These are phyloP conservation scores for Crithidia bombi DNA, from an alignment of 208 protist species.

Conservation along the genomic window DNA sequence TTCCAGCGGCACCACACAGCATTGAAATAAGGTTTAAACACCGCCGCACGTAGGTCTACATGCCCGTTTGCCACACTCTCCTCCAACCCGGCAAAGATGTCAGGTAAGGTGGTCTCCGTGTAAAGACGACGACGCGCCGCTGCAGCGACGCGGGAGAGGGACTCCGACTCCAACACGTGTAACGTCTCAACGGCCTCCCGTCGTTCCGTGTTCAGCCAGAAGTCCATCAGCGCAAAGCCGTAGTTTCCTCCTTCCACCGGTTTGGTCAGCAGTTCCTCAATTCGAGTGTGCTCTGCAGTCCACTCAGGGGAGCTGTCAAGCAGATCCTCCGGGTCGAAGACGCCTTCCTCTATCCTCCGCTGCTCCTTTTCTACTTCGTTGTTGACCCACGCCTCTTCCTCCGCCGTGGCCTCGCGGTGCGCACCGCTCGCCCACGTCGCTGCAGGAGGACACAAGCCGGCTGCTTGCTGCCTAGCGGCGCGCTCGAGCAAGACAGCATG, in stretches of 20 bases:
- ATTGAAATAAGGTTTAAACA: slow-evolving; percentile 69
- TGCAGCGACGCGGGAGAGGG: slow-evolving; percentile 52
- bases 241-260: slow-evolving; percentile 37
- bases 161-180: slow-evolving; percentile 69
- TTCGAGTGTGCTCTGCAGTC: slow-evolving; percentile 62
- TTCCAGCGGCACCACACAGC: slow-evolving; percentile 74
- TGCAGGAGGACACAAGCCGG: slow-evolving; percentile 33
- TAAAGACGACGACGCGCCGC: slow-evolving; percentile 65
- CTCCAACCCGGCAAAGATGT: slow-evolving; percentile 50
- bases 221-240: slow-evolving; percentile 65
- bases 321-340: slow-evolving; percentile 79
- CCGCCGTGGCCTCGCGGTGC: slow-evolving; percentile 28
- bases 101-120: slow-evolving; percentile 30
- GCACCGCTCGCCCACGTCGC: slow-evolving; percentile 22
- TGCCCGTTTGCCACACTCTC: slow-evolving; percentile 54
- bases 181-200: slow-evolving; percentile 80
- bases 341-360: slow-evolving; percentile 58
- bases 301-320: slow-evolving; percentile 71
- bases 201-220: slow-evolving; percentile 80
- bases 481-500: slow-evolving; percentile 55
- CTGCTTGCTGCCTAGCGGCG: slow-evolving; percentile 42
- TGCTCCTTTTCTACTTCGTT: slow-evolving; percentile 61
- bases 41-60: slow-evolving; percentile 63
- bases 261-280: slow-evolving; percentile 50
- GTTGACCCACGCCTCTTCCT: slow-evolving; percentile 48